A percentile compares a stretch with the other conserved stretches of the same genome.
phyloP scores from a whole-genome alignment of 192 early-diverging fungal genomes.

The Backusella australiensis region DNA sequence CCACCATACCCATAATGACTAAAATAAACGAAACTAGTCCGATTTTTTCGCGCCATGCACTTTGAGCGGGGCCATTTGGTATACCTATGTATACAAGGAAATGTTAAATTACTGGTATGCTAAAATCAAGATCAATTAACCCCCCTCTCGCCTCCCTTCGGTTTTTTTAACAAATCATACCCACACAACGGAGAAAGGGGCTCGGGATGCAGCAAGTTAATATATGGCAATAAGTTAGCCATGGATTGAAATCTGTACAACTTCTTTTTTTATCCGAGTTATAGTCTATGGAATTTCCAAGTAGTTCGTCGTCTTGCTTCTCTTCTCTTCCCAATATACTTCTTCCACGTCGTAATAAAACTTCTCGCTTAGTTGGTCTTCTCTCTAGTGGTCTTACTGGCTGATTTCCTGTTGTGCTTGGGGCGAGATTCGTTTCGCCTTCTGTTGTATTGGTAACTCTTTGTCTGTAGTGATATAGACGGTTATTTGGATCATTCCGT shows the following conservation, averaged over 20 bases:
- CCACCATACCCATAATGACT: slow-evolving; percentile 57
- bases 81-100: slow-evolving; percentile 45
- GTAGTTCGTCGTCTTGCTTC: slow-evolving; percentile 5
- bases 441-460: slow-evolving; percentile 35
- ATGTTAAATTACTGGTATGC: background rate
- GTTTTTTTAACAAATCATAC: slow-evolving; percentile 17
- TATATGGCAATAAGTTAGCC: slow-evolving; percentile 24
- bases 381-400: slow-evolving; percentile 43
- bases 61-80: slow-evolving; percentile 42
- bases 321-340: slow-evolving; percentile 35
- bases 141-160: background rate
- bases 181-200: slow-evolving; percentile 17
- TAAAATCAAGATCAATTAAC: slow-evolving; percentile 1
- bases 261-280: background rate
- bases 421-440: slow-evolving; percentile 41
- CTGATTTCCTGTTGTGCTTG: slow-evolving; percentile 28
- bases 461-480: slow-evolving; percentile 46
- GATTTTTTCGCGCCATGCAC: slow-evolving; percentile 78
- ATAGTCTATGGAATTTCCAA: slow-evolving; percentile 10
- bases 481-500: slow-evolving; percentile 48
- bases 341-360: slow-evolving; percentile 32
- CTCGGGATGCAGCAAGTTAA: slow-evolving; percentile 31
- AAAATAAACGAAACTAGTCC: slow-evolving; percentile 70
- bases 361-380: slow-evolving; percentile 12
- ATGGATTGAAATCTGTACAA: slow-evolving; percentile 13